Evolutionary conservation across 164 flowering plant genomes (phyloP), one percentile per base, ranked within the genome.

Genomic region (Brasenia schreberi): DNA sequence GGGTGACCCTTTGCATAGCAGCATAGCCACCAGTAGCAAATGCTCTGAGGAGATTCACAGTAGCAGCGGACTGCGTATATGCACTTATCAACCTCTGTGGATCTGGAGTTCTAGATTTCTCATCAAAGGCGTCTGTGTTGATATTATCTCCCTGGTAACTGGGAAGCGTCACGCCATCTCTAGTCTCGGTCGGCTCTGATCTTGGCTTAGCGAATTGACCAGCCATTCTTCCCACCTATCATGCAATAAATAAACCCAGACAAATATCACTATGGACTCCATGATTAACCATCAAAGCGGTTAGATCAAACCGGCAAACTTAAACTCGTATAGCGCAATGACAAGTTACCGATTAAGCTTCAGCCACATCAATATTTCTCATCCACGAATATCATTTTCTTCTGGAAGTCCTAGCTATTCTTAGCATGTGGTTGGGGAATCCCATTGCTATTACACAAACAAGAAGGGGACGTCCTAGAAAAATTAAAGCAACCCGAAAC

Each of bases 191-290:
- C 17, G 75, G 76, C 63, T 76, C 78, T n/a, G 85, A 81, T 63
- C 85, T 77, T 23, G 85, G 85, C 67, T 81, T 81, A 11, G 84
- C 82, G 64, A 81, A 81, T 71, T 81, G 84, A n/a, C 84, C 84
- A 64, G 84, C 84, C 81, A 81, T 81, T 70, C 84, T 68, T 70
- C 84, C 82, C 23, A 81, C 82, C 84, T 79, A 14, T 14, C 16
- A 9, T 49, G 10, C 56, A 49, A 14, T 49, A 49, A 49, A 49
- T 9, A 49, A 49, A 9, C 56, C 10, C 56, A 9, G 10, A 33
- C 39, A 33, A 33, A 33, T 33, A 33, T 33, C 39, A 33, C 39
- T 1, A 33, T 33, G 39, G 39, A 33, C 39, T 33, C 39, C 39
- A 33, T 33, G 39, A 33, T 33, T 33, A 2, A 33, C 39, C 39